Base-by-base conservation (phyloP, 2,329 filamentous ascomycete genomes). In the Xylariaceae sp. region DNA sequence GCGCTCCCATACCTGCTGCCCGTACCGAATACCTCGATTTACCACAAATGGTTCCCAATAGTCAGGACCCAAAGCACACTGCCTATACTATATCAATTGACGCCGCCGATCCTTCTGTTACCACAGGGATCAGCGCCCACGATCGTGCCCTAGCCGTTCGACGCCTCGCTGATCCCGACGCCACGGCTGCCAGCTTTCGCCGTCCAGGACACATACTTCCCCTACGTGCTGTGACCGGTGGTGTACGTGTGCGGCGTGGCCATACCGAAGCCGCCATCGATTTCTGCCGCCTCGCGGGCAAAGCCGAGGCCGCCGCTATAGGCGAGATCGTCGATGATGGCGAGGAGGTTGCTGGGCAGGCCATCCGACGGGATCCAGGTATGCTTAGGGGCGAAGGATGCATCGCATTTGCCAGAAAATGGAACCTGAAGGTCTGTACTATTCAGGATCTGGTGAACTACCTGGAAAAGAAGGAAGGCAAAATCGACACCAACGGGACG, bases 221-320 rank as follows among this genome's bases (percentile, higher is more conserved):
- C 2, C 77, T 99, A 66, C 82, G 86, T 65, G 88, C 92, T 13
- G 77, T 83, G 15, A 77, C 83, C 22, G 94, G 94, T 15, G 92
- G 92, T 29, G 89, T 97, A 5, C 78, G 89, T 51, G 85, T 86
- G 67, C 75, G 94, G 15, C 78, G 78, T 47, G 94, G 94, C 3
- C 94, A 99, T 72, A 99, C 94, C 10, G 94, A 99, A 77, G 94
- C 94, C 1, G 90, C 87, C 9, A 82, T 95, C 4, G 94, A 99
- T 71, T 85, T 99, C 68, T 96, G 92, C 71, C 77, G 87, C 47
- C 73, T 99, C 55, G 86, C 92, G 1, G 91, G 91, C 1, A 92
- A 90, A 75, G 71, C 74, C 57, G 79, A 80, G 47, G 92, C 87
- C 1, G 90, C 83, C 36, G 92, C 89, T 21, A 97, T 97, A 67